Evolutionary conservation across 2,329 filamentous ascomycete species (phyloP), one percentile per base, ranked within the genome.

Genomic region (Pseudogymnoascus sp.): DNA sequence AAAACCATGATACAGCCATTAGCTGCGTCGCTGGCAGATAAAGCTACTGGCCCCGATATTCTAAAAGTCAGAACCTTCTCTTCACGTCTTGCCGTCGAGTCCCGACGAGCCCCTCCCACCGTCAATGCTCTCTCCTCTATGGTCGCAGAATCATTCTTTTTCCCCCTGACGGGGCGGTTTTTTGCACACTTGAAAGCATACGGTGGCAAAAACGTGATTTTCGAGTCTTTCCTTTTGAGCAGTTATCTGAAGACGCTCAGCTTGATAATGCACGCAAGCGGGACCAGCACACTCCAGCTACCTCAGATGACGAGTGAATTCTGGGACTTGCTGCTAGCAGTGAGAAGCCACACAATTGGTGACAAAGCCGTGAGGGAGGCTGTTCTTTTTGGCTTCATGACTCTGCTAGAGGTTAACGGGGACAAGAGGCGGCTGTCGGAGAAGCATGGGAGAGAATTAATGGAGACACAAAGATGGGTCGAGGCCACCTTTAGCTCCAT

Each of bases 31-130:
- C 90, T 92, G 2, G 92, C 91, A 39, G 91, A 97, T 70, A 80
- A 86, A 20, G 79, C 85, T 6, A 87, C 88, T 0, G 91, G 93
- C 0, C 92, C 94, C 0, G 85, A 91, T 66, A 83, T 88, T 5
- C 83, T 99, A 50, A 97, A 97, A 75, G 83, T 97, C 20, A 86
- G 90, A 28, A 96, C 88, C 2, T 96, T 97, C 74, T 93, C 88
- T 9, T 90, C 89, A 0, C 85, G 89, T 15, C 85, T 92, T 72
- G 79, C 83, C 62, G 80, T 86, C 15, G 82, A 88, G 68, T 82
- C 82, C 61, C 80, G 78, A 59, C 75, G 75, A 11, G 73, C 76
- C 60, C 81, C 81, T 60, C 76, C 85, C 3, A 87, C 88, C 12
- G 82, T 88, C 9, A 96, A 96, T 70, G 86, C 86, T 7, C 85